phyloP scores from a whole-genome alignment of 306 rosid genomes.

The Quercus berberidifolia region DNA sequence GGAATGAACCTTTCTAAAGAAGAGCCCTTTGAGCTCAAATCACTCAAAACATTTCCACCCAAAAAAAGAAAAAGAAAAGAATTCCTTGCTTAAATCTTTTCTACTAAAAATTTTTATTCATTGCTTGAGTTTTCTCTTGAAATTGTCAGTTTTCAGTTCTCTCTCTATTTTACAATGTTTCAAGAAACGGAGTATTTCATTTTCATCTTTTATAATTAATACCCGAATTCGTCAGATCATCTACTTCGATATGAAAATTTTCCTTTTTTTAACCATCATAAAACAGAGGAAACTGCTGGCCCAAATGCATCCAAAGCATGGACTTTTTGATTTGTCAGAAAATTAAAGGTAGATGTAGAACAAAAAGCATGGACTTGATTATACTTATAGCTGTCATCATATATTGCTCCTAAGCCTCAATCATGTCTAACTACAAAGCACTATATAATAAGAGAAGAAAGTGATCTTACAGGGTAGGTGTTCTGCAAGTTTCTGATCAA shows the following conservation, averaged over 20 bases:
- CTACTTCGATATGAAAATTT: too few species aligned
- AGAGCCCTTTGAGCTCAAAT: neutral
- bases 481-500: conserved; percentile 54
- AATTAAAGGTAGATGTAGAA: too few species aligned
- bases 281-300: neutral
- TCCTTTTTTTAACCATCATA: neutral
- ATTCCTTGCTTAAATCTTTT: neutral
- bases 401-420: neutral
- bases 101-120: neutral
- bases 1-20: too few species aligned
- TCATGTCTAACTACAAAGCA: neutral
- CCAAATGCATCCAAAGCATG: too few species aligned
- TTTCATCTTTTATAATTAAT: too few species aligned
- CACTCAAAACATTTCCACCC: neutral
- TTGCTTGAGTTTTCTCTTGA: neutral
- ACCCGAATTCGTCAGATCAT: too few species aligned
- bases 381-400: neutral
- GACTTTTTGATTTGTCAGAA: too few species aligned
- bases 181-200: too few species aligned
- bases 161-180: neutral
- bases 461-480: conserved; percentile 55
- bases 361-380: neutral
- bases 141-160: too few species aligned
- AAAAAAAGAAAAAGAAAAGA: neutral
- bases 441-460: neutral